Base-by-base conservation (phyloP, 73 alveolate species). In the Tetrahymena elliotti region DNA sequence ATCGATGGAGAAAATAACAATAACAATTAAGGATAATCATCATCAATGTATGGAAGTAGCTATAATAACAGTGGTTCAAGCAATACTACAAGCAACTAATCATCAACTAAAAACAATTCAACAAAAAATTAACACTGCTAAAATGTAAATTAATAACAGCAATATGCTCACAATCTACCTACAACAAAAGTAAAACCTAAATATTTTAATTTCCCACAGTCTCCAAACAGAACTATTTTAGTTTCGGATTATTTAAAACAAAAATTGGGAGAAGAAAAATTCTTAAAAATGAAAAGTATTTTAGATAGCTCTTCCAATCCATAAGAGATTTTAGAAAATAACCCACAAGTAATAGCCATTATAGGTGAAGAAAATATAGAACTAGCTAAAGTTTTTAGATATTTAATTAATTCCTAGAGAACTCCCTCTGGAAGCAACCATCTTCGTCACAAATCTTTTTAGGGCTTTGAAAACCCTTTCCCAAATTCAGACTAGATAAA, bases 261-360 rank as follows among this genome's bases (percentile, higher is more conserved):
- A 84, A 94, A 94, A 35, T 84, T 94, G 33, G 96, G 96, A 31
- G 93, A 94, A 35, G 95, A 94, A 31, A 35, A 35, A 20, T 94
- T 94, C 38, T 37, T 47, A 20, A 94, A 93, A 94, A 94, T 94
- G 95, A 94, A 94, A 39, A 53, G 93, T 94, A 31, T 94, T 11
- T 94, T 94, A 35, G 96, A 94, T 84, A 47, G 35, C 31, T 84
- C 95, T 93, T 33, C 94, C 41, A 94, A 94, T 88, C 96, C 96
- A 33, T 38, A 84, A 47, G 35, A 27, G 40, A 22, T 88, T 84
- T 37, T 94, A 33, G 96, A 94, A 35, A 34, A 94, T 15, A 84
- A 92, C 13, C 84, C 93, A 15, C 54, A 94, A 94, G 84, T 94
- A 35, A 27, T 47, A 12, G 83, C 93, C 34, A 94, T 94, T 20